phyloP scores from a whole-genome alignment of 495 filamentous ascomycete genomes.

The Amniculicola lignicola region DNA sequence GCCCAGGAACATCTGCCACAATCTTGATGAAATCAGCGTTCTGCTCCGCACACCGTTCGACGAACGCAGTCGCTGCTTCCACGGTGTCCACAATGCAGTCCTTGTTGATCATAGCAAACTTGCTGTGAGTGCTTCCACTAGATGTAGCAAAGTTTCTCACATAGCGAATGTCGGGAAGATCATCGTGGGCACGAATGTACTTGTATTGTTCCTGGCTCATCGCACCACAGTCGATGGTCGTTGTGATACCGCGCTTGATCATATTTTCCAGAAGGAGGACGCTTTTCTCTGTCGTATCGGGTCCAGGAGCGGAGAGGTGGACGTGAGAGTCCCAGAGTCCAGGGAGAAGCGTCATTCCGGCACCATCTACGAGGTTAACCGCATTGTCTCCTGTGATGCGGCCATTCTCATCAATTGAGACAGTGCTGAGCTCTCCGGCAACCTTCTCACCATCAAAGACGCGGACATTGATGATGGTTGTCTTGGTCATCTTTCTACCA shows the following conservation, averaged over 20 bases:
- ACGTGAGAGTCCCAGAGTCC: constrained; percentile 22
- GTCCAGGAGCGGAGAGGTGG: neutral
- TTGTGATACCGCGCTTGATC: constrained; percentile 3
- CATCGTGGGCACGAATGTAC: neutral
- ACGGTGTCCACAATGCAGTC: constrained; percentile 42
- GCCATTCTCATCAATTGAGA: constrained; percentile 2
- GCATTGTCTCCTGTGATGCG: neutral
- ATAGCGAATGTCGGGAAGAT: constrained; percentile 4
- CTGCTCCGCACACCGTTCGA: constrained; percentile 48
- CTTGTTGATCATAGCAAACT: neutral
- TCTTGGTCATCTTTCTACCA: neutral
- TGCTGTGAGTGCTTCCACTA: constrained; percentile 11
- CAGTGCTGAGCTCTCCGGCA: neutral
- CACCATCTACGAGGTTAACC: neutral
- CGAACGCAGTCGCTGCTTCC: constrained; percentile 50
- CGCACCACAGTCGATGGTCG: constrained; percentile 1
- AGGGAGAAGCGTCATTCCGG: constrained; percentile 14
- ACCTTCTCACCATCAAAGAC: constrained; percentile 11
- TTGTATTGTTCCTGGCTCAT: neutral
- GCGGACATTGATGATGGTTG: constrained; percentile 2
- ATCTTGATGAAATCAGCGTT: constrained; percentile 57
- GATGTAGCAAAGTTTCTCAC: constrained; percentile 7
- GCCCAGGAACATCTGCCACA: constrained; percentile 46
- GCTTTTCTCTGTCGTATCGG: neutral
- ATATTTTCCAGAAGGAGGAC: constrained; percentile 1